Conservation (phyloP, 768 basidiomycete genomes). For the Suillus alpinus region DNA sequence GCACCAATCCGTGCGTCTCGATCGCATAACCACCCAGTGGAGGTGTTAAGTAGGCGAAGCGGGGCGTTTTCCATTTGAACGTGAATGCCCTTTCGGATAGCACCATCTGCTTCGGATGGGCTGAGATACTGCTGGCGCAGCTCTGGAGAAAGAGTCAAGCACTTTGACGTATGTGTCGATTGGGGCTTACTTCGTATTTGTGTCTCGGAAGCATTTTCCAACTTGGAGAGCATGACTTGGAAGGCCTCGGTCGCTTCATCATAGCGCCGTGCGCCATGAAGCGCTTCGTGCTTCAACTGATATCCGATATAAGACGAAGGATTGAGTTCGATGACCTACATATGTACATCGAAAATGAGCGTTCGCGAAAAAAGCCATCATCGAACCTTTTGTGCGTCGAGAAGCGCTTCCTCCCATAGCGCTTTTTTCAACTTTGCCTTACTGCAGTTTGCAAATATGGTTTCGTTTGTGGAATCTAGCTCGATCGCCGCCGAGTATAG, state of each 20-base stretch:
- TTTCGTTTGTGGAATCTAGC: neutral
- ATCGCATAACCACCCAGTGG: conserved; percentile 3
- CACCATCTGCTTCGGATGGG: neutral
- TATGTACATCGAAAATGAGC: neutral
- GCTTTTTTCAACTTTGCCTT: neutral
- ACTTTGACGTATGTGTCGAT: neutral
- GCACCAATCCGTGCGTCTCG: neutral
- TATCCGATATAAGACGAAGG: neutral
- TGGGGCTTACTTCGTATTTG: neutral
- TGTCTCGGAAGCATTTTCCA: neutral
- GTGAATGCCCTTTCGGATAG: neutral
- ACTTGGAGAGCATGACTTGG: neutral
- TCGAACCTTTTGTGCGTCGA: neutral
- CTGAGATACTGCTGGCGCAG: neutral
- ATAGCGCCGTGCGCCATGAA: neutral
- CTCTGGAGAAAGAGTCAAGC: neutral
- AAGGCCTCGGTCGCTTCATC: neutral
- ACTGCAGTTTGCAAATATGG: neutral
- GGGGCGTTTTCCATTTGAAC: neutral
- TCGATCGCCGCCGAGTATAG: neutral
- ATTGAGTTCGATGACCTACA: neutral
- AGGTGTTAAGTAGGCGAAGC: conserved; percentile 8
- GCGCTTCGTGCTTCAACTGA: neutral
- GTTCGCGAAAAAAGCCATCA: neutral
- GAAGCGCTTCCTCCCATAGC: neutral